Conservation (phyloP, 306 rosid species). For the Quercus agrifolia region DNA sequence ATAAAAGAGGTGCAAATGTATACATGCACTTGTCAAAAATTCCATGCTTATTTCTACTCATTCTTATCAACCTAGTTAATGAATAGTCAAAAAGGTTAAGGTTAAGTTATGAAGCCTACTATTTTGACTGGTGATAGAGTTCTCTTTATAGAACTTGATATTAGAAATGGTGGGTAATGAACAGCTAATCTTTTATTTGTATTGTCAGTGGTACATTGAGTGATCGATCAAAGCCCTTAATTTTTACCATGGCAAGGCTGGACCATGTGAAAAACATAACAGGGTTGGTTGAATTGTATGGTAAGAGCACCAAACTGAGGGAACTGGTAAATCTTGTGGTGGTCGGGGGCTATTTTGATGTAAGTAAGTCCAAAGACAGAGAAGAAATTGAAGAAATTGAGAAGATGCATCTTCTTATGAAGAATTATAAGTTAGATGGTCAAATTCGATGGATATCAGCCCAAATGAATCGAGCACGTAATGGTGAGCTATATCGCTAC, state of each 20-base stretch:
- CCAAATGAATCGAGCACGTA: constrained; percentile 87
- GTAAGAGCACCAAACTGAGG: constrained; percentile 66
- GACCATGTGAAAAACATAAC: constrained; percentile 76
- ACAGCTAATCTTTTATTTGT: constrained; percentile 21
- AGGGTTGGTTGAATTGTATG: constrained; percentile 84
- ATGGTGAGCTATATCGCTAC: constrained; percentile 91
- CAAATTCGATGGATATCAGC: constrained; percentile 84
- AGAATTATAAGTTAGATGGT: constrained; percentile 52
- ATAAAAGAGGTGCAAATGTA: background rate
- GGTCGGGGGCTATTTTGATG: constrained; percentile 79
- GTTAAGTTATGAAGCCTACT: background rate
- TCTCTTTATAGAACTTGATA: background rate
- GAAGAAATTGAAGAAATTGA: constrained; percentile 92
- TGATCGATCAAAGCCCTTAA: constrained; percentile 77
- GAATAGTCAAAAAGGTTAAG: background rate
- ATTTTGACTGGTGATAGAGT: background rate
- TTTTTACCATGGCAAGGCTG: constrained; percentile 91
- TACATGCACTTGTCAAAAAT: background rate
- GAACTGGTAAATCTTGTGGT: constrained; percentile 81
- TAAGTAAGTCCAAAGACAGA: constrained; percentile 72
- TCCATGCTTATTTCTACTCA: background rate
- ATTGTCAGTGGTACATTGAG: constrained; percentile 57
- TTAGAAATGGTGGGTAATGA: background rate
- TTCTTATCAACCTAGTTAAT: background rate
- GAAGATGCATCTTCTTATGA: constrained; percentile 79